Conservation (phyloP, 1,284 basidiomycete species). For the Trichosporon sp. region DNA sequence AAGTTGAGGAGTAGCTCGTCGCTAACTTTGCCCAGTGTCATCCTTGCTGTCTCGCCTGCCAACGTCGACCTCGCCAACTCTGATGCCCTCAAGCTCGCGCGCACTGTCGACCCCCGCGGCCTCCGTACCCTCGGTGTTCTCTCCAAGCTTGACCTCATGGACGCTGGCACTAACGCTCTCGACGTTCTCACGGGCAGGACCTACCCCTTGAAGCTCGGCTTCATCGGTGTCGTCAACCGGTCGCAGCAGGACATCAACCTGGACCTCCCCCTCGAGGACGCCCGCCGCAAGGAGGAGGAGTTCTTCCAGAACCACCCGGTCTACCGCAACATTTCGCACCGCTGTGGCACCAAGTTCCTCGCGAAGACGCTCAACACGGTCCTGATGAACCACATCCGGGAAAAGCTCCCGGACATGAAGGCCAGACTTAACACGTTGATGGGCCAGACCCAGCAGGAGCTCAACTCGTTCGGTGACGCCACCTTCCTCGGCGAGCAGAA, state of each 20-base stretch:
- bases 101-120: constrained; percentile 90
- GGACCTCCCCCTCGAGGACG: constrained; percentile 79
- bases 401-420: constrained; percentile 99
- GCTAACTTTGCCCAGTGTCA: constrained; percentile 61
- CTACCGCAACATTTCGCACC: constrained; percentile 93
- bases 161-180: constrained; percentile 93
- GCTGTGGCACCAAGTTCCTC: constrained; percentile 92
- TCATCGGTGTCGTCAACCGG: constrained; percentile 95
- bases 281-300: constrained; percentile 78
- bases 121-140: constrained; percentile 92
- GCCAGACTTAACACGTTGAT: constrained; percentile 95
- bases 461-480: constrained; percentile 91
- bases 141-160: constrained; percentile 98
- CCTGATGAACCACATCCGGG: constrained; percentile 94
- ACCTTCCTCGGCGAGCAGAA: constrained; percentile 90
- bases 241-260: constrained; percentile 96
- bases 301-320: constrained; percentile 88
- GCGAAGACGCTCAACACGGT: constrained; percentile 94
- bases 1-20: constrained; percentile 28
- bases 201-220: constrained; percentile 95
- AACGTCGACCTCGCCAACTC: constrained; percentile 99
- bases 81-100: constrained; percentile 88
- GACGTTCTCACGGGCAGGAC: constrained; percentile 94
- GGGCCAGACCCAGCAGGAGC: constrained; percentile 98
- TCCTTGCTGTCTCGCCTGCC: constrained; percentile 91